phyloP scores from a whole-genome alignment of 2,329 filamentous ascomycete species.

The Cryphonectria radicalis region DNA sequence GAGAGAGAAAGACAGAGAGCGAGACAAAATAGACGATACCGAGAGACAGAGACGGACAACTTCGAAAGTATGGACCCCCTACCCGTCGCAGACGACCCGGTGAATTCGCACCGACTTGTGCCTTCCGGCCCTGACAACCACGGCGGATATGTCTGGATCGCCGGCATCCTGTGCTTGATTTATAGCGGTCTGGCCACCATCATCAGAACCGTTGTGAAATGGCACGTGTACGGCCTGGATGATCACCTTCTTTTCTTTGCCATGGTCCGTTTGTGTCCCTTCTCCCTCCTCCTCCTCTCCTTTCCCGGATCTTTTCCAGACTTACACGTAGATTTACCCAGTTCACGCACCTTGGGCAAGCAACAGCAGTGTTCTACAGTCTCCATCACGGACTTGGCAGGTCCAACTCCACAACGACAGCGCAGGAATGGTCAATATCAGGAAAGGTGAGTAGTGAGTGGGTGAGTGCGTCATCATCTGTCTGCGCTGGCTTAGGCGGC shows the following conservation, averaged over 20 bases:
- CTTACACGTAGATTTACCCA: neutral
- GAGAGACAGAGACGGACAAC: neutral
- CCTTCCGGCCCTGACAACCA: conserved; percentile 8
- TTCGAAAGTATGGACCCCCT: conserved; percentile 1
- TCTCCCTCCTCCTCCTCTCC: neutral
- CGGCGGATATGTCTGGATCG: conserved; percentile 22
- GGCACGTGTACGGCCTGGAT: conserved; percentile 13
- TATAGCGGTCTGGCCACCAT: conserved; percentile 12
- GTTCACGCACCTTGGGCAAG: conserved; percentile 5
- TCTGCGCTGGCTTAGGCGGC: neutral
- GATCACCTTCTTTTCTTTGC: conserved; percentile 18
- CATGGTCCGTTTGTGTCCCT: conserved; percentile 12
- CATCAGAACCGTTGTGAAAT: conserved; percentile 14
- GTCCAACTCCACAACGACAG: conserved; percentile 6
- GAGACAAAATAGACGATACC: too few species aligned
- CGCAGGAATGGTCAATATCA: neutral
- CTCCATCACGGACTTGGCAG: conserved; percentile 12
- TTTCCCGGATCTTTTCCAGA: neutral
- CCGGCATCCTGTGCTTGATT: conserved; percentile 11
- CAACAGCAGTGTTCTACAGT: conserved; percentile 6
- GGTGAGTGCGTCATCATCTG: neutral
- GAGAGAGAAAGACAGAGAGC: neutral
- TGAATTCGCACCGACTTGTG: conserved; percentile 10
- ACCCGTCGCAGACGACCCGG: neutral
- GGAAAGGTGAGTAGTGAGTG: conserved; percentile 7